Evolutionary conservation across 441 rosid genomes (phyloP).

Genomic region (Euphorbia schlechtendalii): DNA sequence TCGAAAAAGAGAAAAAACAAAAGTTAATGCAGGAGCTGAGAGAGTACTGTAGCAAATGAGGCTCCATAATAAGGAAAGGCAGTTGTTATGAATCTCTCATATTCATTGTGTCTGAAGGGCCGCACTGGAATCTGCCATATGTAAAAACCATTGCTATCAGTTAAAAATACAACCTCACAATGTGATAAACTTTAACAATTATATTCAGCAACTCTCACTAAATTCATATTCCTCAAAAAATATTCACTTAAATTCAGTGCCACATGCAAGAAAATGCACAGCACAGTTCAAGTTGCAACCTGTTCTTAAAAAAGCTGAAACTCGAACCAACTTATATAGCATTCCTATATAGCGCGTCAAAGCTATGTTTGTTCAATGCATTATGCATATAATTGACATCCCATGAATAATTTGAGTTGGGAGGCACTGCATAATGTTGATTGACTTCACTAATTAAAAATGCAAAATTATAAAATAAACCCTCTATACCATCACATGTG

Average conservation of each 20-base stretch:
- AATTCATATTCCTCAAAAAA: too few relatives aligned
- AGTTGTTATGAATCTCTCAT: slow-evolving; percentile 61
- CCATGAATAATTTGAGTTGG: background rate
- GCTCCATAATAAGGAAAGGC: slow-evolving; percentile 76
- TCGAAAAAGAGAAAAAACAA: background rate
- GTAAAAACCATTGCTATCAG: background rate
- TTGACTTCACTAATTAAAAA: background rate
- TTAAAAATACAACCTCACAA: background rate
- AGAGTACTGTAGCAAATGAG: slow-evolving; percentile 51
- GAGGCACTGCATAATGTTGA: background rate
- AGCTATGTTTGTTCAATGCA: background rate
- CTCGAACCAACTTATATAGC: background rate
- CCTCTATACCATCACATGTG: background rate
- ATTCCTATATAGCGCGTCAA: background rate
- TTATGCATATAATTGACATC: background rate
- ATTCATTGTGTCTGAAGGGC: slow-evolving; percentile 70
- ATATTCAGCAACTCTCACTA: background rate
- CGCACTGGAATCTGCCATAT: slow-evolving; percentile 65
- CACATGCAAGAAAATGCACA: background rate
- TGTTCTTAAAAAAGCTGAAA: background rate
- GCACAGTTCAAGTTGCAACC: background rate
- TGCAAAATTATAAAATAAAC: background rate
- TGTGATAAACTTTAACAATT: background rate
- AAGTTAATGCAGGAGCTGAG: background rate
- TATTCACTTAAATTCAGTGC: too few relatives aligned